Conservation (phyloP, 1,139 yeast species). For the Geotrichum aggregatum region DNA sequence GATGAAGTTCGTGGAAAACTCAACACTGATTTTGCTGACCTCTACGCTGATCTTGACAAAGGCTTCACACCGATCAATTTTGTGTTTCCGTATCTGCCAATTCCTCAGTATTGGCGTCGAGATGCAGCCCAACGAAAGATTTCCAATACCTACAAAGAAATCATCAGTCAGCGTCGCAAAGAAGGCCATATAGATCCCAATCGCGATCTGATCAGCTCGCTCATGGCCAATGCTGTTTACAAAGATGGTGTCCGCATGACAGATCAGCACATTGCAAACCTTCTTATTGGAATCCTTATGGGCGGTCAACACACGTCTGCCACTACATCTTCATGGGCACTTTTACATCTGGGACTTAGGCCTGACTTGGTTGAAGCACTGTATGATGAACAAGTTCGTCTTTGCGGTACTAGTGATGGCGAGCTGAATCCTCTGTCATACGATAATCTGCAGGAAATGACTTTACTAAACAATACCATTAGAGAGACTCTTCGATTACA, state of each 20-base stretch:
- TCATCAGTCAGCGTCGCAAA: conserved; percentile 69
- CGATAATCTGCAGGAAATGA: conserved; percentile 78
- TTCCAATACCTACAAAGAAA: conserved; percentile 71
- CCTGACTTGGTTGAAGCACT: conserved; percentile 81
- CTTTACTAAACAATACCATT: conserved; percentile 73
- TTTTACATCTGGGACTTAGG: conserved; percentile 81
- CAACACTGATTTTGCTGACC: conserved; percentile 75
- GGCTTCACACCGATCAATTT: conserved; percentile 96
- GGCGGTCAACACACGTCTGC: conserved; percentile 99
- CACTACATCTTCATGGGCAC: conserved; percentile 90
- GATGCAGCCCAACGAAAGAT: conserved; percentile 84
- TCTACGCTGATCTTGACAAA: conserved; percentile 88
- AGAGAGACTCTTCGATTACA: conserved; percentile 94
- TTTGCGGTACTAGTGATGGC: conserved; percentile 50
- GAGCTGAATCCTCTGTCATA: conserved; percentile 52
- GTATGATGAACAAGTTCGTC: conserved; percentile 64
- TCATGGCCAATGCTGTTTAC: conserved; percentile 77
- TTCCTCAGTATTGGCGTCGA: conserved; percentile 78
- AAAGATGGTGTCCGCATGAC: conserved; percentile 93
- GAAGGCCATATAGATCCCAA: conserved; percentile 66
- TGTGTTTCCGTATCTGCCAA: conserved; percentile 89
- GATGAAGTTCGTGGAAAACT: conserved; percentile 83
- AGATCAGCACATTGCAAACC: conserved; percentile 88
- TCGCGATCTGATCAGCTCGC: conserved; percentile 84
- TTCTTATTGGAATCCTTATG: conserved; percentile 93